These are phyloP conservation scores for Hyphopichia homilentoma DNA, from an alignment of 805 yeast species.

Conservation along the genomic window DNA sequence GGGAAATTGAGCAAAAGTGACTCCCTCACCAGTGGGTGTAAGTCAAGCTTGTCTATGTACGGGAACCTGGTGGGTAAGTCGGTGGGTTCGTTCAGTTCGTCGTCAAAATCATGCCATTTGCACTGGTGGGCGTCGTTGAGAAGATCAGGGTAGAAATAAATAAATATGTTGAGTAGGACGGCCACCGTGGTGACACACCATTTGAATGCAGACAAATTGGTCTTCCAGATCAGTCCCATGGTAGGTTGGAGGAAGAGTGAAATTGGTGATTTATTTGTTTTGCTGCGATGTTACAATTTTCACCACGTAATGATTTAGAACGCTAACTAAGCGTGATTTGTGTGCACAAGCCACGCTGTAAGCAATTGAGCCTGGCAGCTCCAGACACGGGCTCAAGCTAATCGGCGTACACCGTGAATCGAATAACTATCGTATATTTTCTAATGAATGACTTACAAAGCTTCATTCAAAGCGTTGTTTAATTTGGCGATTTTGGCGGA, in stretches of 20 bases:
- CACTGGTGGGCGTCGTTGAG: constrained; percentile 44
- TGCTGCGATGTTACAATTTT: too few relatives aligned
- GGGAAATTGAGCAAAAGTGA: constrained; percentile 18
- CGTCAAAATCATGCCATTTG: constrained; percentile 48
- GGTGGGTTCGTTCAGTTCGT: constrained; percentile 2
- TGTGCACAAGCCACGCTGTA: too few relatives aligned
- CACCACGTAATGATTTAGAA: too few relatives aligned
- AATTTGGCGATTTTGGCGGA: constrained; percentile 80
- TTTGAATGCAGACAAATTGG: constrained; percentile 7
- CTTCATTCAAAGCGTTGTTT: constrained; percentile 83
- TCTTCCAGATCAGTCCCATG: too few relatives aligned
- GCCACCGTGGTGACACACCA: constrained; percentile 37
- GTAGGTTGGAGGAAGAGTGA: too few relatives aligned
- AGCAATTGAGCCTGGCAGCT: too few relatives aligned
- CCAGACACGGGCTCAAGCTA: too few relatives aligned
- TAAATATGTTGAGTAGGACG: constrained; percentile 52
- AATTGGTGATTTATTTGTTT: too few relatives aligned
- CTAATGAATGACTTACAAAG: constrained; percentile 52
- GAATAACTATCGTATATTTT: too few relatives aligned
- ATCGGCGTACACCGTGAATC: too few relatives aligned
- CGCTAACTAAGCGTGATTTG: too few relatives aligned
- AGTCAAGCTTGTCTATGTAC: constrained; percentile 8
- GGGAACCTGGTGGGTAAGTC: constrained; percentile 5
- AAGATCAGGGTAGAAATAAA: constrained; percentile 74
- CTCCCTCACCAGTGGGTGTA: constrained; percentile 6